Base-by-base conservation (phyloP, 139 green algal species). In the Coccomyxa sp. region DNA sequence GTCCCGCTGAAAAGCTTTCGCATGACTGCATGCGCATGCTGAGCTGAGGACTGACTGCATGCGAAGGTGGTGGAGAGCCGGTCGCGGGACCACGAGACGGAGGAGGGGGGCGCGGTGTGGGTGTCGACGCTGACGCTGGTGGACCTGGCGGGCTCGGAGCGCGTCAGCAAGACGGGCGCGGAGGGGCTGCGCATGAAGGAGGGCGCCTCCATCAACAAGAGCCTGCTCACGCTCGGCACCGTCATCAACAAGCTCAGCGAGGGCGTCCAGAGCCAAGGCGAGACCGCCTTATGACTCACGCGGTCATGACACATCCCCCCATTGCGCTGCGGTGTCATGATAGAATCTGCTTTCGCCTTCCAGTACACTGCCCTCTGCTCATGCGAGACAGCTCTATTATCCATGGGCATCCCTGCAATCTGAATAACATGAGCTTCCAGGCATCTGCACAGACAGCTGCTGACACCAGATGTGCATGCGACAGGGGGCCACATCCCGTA, bases 161-260 rank as follows among this genome's bases (percentile, higher is more conserved):
- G 95, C 40, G 84, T 97, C 7, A 83, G 88, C 55, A 99, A 98
- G 88, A 98, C 95, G 8, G 92, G 93, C 12, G 93, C 95, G 0
- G 95, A 98, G 82, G 95, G 95, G n/a, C 84, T 94, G 41, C 88
- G 95, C 31, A 90, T 93, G 85, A 98, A 98, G 83, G 95, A 98
- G 86, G 95, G 95, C 58, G 90, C 90, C 9, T 88, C 91, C 39
- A 98, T 98, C 90, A 98, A 98, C 88, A 97, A 96, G 81, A 91
- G 81, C 75, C 81, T 98, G 78, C 86, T 97, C 16, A 95, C 89
- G 16, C 87, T 98, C 36, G 94, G 94, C 72, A 97, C 88, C 14
- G 95, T 99, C 8, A 99, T 99, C 90, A 98, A 98, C 82, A 98
- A 98, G 88, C 93, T 99, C 14, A 88, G 75, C 37, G 94, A 98